phyloP scores from a whole-genome alignment of 352 stramenopile species.

The Phytophthora sojae region DNA sequence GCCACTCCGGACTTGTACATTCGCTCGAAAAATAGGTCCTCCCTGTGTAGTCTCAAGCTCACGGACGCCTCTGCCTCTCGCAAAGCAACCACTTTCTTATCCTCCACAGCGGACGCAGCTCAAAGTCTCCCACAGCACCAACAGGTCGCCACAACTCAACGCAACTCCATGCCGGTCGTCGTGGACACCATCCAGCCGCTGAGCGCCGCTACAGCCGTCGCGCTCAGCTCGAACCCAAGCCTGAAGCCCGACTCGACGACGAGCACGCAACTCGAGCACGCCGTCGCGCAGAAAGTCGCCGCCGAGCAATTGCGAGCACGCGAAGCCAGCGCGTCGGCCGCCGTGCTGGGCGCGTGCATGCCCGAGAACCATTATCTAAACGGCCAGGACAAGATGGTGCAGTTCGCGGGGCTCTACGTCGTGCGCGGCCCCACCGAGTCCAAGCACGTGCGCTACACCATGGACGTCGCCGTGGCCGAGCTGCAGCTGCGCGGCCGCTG shows the following conservation, averaged over 20 bases:
- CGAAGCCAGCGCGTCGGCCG: slow-evolving; percentile 36
- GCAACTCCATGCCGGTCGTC: slow-evolving; percentile 30
- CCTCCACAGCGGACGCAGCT: neutral
- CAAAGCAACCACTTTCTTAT: slow-evolving; percentile 17
- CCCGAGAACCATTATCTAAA: slow-evolving; percentile 40
- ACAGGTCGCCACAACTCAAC: neutral
- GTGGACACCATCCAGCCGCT: slow-evolving; percentile 39
- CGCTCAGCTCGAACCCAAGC: slow-evolving; percentile 33
- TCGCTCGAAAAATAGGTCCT: slow-evolving; percentile 7
- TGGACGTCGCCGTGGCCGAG: slow-evolving; percentile 57
- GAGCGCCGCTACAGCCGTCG: slow-evolving; percentile 31
- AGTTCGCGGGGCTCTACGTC: slow-evolving; percentile 62
- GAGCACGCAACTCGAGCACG: slow-evolving; percentile 36
- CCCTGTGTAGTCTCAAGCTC: neutral
- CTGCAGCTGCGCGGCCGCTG: slow-evolving; percentile 55
- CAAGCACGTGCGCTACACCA: slow-evolving; percentile 71
- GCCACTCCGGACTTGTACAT: neutral
- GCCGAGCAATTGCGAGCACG: slow-evolving; percentile 9
- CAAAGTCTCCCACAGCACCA: neutral
- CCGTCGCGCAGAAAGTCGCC: slow-evolving; percentile 36
- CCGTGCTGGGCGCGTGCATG: slow-evolving; percentile 34
- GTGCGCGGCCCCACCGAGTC: slow-evolving; percentile 59
- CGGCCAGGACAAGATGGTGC: slow-evolving; percentile 51
- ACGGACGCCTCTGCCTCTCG: neutral
- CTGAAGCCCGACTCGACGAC: slow-evolving; percentile 30